These are phyloP conservation scores for Rhizopogon vulgaris DNA, from an alignment of 768 basidiomycete genomes.

Conservation along the genomic window DNA sequence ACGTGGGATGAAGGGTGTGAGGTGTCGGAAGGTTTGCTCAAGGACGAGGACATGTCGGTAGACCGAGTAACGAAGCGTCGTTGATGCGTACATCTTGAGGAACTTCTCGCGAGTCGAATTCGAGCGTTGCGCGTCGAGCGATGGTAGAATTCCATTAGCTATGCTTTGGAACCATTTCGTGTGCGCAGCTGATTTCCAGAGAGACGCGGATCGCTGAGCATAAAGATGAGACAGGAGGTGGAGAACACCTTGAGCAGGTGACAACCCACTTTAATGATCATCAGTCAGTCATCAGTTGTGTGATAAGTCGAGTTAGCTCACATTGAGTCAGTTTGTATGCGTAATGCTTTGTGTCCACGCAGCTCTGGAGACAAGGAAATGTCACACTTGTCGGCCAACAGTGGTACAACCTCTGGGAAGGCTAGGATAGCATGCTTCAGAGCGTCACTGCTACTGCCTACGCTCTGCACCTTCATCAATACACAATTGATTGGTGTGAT, in stretches of 20 bases:
- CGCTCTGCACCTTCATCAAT: neutral
- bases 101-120: conserved; percentile 23
- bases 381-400: conserved; percentile 84
- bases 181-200: conserved; percentile 76
- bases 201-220: conserved; percentile 60
- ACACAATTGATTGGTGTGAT: neutral
- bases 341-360: conserved; percentile 56
- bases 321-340: conserved; percentile 63
- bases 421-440: conserved; percentile 66
- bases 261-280: conserved; percentile 23
- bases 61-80: conserved; percentile 42
- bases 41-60: conserved; percentile 78
- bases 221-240: conserved; percentile 89
- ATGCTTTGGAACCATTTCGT: conserved; percentile 67
- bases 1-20: conserved; percentile 70
- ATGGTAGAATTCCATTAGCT: conserved; percentile 32
- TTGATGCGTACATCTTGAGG: conserved; percentile 33
- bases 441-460: conserved; percentile 48
- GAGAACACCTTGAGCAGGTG: conserved; percentile 40
- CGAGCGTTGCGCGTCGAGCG: conserved; percentile 25
- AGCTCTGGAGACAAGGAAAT: conserved; percentile 53
- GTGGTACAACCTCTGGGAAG: conserved; percentile 77
- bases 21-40: conserved; percentile 49
- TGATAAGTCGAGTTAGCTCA: conserved; percentile 25
- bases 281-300: conserved; percentile 11